Evolutionary conservation across 495 filamentous ascomycete genomes (phyloP).

Genomic region (Terfezia boudieri): DNA sequence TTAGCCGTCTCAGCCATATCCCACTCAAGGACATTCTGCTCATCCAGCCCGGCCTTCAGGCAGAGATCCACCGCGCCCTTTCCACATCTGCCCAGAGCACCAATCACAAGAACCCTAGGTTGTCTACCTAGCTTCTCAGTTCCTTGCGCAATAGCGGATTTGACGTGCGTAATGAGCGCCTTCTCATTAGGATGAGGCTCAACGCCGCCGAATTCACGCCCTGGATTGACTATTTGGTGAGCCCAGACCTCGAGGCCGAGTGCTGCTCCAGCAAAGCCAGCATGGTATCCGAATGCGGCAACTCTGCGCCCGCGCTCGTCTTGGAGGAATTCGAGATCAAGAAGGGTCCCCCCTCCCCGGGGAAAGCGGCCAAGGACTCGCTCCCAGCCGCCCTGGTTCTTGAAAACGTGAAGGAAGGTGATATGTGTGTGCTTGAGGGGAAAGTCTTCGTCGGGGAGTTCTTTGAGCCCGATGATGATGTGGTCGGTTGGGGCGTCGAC

Average conservation of each 20-base stretch:
- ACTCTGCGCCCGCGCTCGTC: slow-evolving; percentile 60
- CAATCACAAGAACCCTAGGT: slow-evolving; percentile 38
- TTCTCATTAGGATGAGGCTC: slow-evolving; percentile 55
- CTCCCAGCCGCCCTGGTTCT: slow-evolving; percentile 72
- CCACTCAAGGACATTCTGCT: slow-evolving; percentile 64
- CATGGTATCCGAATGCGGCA: slow-evolving; percentile 56
- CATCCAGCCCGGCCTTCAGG: slow-evolving; percentile 48
- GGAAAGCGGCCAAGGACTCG: slow-evolving; percentile 60
- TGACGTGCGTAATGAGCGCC: slow-evolving; percentile 49
- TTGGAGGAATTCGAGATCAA: slow-evolving; percentile 82
- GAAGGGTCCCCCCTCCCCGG: slow-evolving; percentile 57
- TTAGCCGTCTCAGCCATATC: slow-evolving; percentile 74
- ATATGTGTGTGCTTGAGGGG: slow-evolving; percentile 71
- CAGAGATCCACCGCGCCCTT: slow-evolving; percentile 64
- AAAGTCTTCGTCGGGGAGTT: slow-evolving; percentile 71
- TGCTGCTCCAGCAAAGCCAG: slow-evolving; percentile 62
- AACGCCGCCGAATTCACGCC: slow-evolving; percentile 41
- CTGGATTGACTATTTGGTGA: slow-evolving; percentile 56
- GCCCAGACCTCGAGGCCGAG: slow-evolving; percentile 71
- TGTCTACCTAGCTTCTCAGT: slow-evolving; percentile 22
- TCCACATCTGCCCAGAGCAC: slow-evolving; percentile 65
- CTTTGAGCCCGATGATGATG: slow-evolving; percentile 83
- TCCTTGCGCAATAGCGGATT: slow-evolving; percentile 38
- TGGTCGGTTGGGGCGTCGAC: slow-evolving; percentile 47
- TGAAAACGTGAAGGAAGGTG: slow-evolving; percentile 71